These are phyloP conservation scores for Cucurbita moschata DNA, from an alignment of 306 rosid genomes.

Conservation along the genomic window DNA sequence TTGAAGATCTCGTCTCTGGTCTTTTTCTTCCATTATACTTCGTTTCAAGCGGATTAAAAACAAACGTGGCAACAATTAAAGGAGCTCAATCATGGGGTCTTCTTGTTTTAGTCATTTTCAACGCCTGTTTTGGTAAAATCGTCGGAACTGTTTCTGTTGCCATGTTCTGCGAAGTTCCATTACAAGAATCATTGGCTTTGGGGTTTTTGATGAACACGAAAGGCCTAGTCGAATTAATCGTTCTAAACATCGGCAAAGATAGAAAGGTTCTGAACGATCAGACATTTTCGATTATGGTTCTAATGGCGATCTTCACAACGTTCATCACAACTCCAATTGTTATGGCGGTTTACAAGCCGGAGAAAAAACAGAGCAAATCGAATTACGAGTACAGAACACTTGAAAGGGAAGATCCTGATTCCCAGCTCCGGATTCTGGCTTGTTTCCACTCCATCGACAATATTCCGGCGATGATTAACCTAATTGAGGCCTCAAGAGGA, in stretches of 20 bases:
- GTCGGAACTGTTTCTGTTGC: constrained; percentile 48
- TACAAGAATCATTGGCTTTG: constrained; percentile 41
- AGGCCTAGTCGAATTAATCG: constrained; percentile 83
- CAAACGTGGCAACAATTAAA: constrained; percentile 49
- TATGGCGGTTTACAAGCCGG: constrained; percentile 43
- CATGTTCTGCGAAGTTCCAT: constrained; percentile 37
- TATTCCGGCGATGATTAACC: constrained; percentile 56
- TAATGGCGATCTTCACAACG: constrained; percentile 87
- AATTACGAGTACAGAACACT: constrained; percentile 39
- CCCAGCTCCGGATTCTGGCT: constrained; percentile 42
- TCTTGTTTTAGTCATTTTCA: constrained; percentile 42
- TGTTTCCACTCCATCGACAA: constrained; percentile 50
- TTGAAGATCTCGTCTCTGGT: constrained; percentile 85
- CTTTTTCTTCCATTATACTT: constrained; percentile 69
- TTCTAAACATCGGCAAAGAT: constrained; percentile 83
- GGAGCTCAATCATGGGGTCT: constrained; percentile 82
- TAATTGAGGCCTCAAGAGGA: constrained; percentile 80
- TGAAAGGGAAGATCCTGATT: constrained; percentile 27
- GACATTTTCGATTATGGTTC: constrained; percentile 83
- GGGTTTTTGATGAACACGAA: constrained; percentile 88
- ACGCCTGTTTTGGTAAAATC: constrained; percentile 73
- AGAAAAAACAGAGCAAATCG: constrained; percentile 23
- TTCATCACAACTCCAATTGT: constrained; percentile 75
- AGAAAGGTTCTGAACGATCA: constrained; percentile 84
- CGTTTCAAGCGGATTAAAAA: constrained; percentile 84